Base-by-base conservation (phyloP, 2,329 filamentous ascomycete genomes). In the Sporothrix brunneoviolacea region DNA sequence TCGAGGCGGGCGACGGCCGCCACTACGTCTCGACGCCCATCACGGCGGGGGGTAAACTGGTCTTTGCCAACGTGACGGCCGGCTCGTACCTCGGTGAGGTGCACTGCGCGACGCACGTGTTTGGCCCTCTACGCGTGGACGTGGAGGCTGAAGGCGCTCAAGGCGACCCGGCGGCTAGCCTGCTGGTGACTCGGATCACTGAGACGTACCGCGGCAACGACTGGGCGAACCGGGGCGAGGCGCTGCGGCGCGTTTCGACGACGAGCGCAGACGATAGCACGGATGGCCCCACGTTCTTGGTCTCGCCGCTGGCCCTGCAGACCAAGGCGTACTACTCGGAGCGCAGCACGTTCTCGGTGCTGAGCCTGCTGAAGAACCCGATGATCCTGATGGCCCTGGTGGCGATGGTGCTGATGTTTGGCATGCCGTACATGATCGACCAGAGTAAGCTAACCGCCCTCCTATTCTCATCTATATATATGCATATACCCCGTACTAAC, bases 351-450 rank as follows among this genome's bases (percentile, higher is more conserved):
- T 95, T 91, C 70, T 88, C 84, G 16, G 76, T 91, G n/a, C 63
- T 96, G 51, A 80, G 79, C 52, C 83, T 96, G 50, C 74, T 96
- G 61, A 93, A 93, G 74, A 95, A 88, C 64, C 93, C 93, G 4
- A 97, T 97, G 90, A 96, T 97, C 57, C 77, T 98, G 54, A 85
- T 98, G 73, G 90, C 86, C 4, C 69, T 95, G 30, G 82, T 93
- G 35, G 89, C 84, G 55, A 81, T 96, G 73, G 83, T 72, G 5
- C 73, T 96, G 58, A 90, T 95, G 56, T 77, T 97, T 61, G 91
- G 91, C 58, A 88, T 97, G 86, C 93, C 93, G 13, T 93, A 96
- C 68, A 68, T 98, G 50, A 83, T 97, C 72, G 91, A 97, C 46
- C 96, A 93, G 65, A 95, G 91, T 96, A 80, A 56, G 88, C 79